Conservation (phyloP, 1,139 yeast genomes). For the Torulaspora pretoriensis region DNA sequence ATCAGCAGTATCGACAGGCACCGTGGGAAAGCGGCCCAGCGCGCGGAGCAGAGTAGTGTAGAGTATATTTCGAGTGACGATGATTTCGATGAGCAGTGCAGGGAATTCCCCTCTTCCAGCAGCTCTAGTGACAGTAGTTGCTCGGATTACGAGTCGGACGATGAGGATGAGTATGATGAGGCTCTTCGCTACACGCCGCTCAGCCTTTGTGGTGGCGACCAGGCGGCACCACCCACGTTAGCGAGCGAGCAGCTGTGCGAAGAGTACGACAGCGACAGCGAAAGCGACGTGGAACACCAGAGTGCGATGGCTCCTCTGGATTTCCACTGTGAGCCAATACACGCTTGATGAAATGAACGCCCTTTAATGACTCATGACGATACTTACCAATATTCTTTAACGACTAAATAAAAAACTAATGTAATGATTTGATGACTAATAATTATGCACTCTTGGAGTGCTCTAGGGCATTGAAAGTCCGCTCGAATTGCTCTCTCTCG, state of each 20-base stretch:
- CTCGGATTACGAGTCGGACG: constrained; percentile 2
- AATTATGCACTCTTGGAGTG: constrained; percentile 9
- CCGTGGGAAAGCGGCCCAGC: background rate
- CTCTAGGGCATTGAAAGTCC: constrained; percentile 3
- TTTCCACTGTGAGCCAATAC: background rate
- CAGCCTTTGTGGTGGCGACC: background rate
- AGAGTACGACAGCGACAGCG: constrained; percentile 13
- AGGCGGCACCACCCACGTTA: constrained; percentile 2
- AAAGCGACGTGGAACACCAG: constrained; percentile 10
- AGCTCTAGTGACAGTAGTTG: background rate
- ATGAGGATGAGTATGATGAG: constrained; percentile 1
- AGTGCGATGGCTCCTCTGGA: background rate
- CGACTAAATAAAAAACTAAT: background rate
- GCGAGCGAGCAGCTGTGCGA: constrained; percentile 1
- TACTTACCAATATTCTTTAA: background rate
- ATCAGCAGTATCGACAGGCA: constrained; percentile 18
- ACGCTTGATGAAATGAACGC: background rate
- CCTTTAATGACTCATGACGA: constrained; percentile 1
- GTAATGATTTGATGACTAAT: background rate
- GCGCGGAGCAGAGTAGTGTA: background rate
- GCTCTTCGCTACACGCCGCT: constrained; percentile 4
- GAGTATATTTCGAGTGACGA: constrained; percentile 14
- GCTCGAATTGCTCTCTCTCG: constrained; percentile 28
- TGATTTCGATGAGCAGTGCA: constrained; percentile 13
- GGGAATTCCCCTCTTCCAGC: constrained; percentile 17